A percentile compares a stretch with the other conserved stretches of the same genome.
Conservation (phyloP, 2,329 filamentous ascomycete genomes). For the Emmonsia crescens region DNA sequence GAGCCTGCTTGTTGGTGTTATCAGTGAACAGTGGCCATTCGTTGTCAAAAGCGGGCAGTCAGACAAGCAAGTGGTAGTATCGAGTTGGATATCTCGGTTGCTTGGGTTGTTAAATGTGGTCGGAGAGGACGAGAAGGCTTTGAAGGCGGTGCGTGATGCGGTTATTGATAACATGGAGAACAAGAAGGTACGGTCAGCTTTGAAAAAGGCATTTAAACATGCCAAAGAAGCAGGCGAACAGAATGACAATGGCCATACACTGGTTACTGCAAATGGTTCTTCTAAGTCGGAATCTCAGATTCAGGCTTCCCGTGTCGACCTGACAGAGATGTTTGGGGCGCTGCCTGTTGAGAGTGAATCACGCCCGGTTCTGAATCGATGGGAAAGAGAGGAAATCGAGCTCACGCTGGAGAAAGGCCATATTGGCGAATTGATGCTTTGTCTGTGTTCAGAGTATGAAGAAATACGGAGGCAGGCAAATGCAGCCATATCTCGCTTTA, state of each 20-base stretch:
- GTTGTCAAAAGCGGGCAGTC: slow-evolving; percentile 42
- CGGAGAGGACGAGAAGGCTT: slow-evolving; percentile 39
- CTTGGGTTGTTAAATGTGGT: slow-evolving; percentile 45
- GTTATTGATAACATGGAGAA: slow-evolving; percentile 32
- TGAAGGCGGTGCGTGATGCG: slow-evolving; percentile 37
- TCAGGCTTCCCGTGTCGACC: slow-evolving; percentile 27
- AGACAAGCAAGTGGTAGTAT: slow-evolving; percentile 38
- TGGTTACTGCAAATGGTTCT: neutral
- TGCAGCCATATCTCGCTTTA: slow-evolving; percentile 30
- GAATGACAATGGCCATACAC: slow-evolving; percentile 8
- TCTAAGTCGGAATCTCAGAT: slow-evolving; percentile 2
- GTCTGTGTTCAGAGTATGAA: slow-evolving; percentile 62
- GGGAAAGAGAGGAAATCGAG: slow-evolving; percentile 66
- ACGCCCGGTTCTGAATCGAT: slow-evolving; percentile 44
- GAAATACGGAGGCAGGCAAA: slow-evolving; percentile 68
- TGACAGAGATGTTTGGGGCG: slow-evolving; percentile 44
- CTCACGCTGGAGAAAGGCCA: slow-evolving; percentile 70
- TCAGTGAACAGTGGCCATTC: slow-evolving; percentile 71
- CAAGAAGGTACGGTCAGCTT: slow-evolving; percentile 24
- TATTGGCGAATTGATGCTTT: slow-evolving; percentile 57
- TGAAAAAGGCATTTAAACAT: slow-evolving; percentile 31
- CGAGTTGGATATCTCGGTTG: slow-evolving; percentile 48
- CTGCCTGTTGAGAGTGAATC: slow-evolving; percentile 36
- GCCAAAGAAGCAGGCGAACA: slow-evolving; percentile 13
- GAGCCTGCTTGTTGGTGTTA: slow-evolving; percentile 57